A percentile compares a stretch with the other conserved stretches of the same genome.
These are phyloP conservation scores for Xanthoconium separans DNA, from an alignment of 1,284 basidiomycete genomes.

Conservation along the genomic window DNA sequence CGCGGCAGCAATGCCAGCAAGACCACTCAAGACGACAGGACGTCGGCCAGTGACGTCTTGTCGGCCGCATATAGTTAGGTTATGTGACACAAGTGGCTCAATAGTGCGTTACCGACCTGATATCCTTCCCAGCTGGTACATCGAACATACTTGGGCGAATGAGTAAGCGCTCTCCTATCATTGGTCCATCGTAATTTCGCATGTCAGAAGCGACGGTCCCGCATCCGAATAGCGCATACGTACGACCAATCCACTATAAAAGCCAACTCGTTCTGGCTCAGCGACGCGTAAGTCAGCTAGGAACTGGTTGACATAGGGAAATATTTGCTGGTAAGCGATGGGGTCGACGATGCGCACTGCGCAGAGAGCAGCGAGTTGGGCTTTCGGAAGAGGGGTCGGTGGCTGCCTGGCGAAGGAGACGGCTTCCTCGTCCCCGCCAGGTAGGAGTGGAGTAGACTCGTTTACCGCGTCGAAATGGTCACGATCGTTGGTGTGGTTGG, in stretches of 20 bases:
- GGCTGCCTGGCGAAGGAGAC: no score
- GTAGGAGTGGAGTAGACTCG: no score
- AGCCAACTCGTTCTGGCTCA: constrained; percentile 56
- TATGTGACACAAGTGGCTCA: no score
- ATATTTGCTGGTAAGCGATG: constrained; percentile 50
- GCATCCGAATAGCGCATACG: neutral
- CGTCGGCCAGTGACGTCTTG: constrained; percentile 54
- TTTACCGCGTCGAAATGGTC: no score
- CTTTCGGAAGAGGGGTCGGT: constrained; percentile 14
- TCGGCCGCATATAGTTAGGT: neutral
- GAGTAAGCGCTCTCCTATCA: constrained; percentile 60
- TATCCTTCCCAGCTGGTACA: constrained; percentile 59
- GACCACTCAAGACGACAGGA: constrained; percentile 56
- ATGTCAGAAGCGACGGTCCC: neutral
- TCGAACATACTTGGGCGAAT: constrained; percentile 56
- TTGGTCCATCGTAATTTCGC: no score
- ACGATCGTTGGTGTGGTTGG: no score
- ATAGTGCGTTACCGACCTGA: constrained; percentile 41
- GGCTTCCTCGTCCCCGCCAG: no score
- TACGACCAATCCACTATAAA: constrained; percentile 64
- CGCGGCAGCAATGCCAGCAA: constrained; percentile 50
- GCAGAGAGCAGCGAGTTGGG: constrained; percentile 17
- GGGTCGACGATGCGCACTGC: constrained; percentile 55
- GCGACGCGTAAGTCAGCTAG: constrained; percentile 53
- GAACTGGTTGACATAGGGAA: constrained; percentile 1